These are phyloP conservation scores for Alternaria panax DNA, from an alignment of 2,329 filamentous ascomycete species.

Conservation along the genomic window DNA sequence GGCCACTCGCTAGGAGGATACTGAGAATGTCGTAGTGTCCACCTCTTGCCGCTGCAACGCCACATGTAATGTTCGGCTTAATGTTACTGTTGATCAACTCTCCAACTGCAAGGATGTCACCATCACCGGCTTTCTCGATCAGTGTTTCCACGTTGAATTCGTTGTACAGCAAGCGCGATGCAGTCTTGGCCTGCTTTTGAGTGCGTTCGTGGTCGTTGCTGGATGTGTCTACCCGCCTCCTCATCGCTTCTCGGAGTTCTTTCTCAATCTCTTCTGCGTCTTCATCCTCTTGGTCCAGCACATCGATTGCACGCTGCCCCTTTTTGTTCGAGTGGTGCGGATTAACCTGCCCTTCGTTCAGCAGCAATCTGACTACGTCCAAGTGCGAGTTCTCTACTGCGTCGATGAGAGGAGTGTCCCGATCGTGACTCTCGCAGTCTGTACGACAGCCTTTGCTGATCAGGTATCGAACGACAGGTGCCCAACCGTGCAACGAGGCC, in stretches of 20 bases:
- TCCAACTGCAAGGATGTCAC: slow-evolving; percentile 57
- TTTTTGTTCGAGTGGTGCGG: slow-evolving; percentile 90
- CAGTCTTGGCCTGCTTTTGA: slow-evolving; percentile 46
- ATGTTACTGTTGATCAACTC: slow-evolving; percentile 58
- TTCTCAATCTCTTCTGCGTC: slow-evolving; percentile 83
- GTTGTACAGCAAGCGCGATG: slow-evolving; percentile 57
- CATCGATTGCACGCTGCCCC: slow-evolving; percentile 88
- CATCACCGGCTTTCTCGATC: slow-evolving; percentile 57
- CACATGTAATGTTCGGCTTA: slow-evolving; percentile 79
- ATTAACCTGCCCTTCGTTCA: slow-evolving; percentile 83
- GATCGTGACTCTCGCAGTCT: slow-evolving; percentile 75
- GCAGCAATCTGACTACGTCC: slow-evolving; percentile 82
- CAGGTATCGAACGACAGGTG: slow-evolving; percentile 85
- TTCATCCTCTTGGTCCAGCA: slow-evolving; percentile 76
- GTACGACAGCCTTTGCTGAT: slow-evolving; percentile 85
- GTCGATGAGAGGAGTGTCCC: slow-evolving; percentile 93
- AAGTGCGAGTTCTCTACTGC: slow-evolving; percentile 95
- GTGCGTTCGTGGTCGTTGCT: slow-evolving; percentile 52
- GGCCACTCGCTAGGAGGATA: slow-evolving; percentile 63
- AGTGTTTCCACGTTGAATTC: slow-evolving; percentile 59
- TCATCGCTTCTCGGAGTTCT: slow-evolving; percentile 67
- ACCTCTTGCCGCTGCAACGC: slow-evolving; percentile 89
- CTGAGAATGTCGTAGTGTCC: slow-evolving; percentile 89
- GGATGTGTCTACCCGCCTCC: slow-evolving; percentile 55
- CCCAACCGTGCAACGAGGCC: slow-evolving; percentile 84